phyloP scores from a whole-genome alignment of 345 rosid species.

The Lenwebbia sp. region DNA sequence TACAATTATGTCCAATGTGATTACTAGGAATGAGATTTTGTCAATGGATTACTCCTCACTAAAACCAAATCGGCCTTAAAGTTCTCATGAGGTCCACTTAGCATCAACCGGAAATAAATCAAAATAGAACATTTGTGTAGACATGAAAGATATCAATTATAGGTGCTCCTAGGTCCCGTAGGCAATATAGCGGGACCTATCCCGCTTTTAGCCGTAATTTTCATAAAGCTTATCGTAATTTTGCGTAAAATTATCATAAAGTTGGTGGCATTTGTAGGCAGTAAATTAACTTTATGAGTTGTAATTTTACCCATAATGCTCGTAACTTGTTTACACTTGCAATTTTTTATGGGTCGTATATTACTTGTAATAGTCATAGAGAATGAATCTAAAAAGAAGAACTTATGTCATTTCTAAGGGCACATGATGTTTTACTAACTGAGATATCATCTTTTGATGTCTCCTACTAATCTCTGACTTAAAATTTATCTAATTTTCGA shows the following conservation, averaged over 20 bases:
- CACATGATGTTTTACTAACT: background rate
- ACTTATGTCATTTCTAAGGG: background rate
- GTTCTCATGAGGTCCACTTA: background rate
- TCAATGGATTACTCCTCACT: background rate
- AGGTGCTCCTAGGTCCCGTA: too few relatives aligned
- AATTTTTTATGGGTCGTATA: background rate
- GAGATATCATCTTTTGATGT: background rate
- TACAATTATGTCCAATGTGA: background rate
- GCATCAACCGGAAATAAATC: background rate
- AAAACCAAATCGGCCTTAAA: background rate
- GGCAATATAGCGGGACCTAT: too few relatives aligned
- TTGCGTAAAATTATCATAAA: background rate
- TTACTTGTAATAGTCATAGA: background rate
- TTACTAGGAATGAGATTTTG: background rate
- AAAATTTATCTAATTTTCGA: background rate
- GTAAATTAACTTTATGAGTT: background rate
- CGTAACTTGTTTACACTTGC: background rate
- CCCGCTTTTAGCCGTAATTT: background rate
- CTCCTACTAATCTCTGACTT: background rate
- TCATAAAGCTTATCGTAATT: background rate
- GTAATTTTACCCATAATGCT: background rate
- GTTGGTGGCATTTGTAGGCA: background rate
- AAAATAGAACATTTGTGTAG: background rate
- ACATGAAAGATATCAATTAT: background rate
- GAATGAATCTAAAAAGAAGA: background rate